Evolutionary conservation across 225 moss, liverwort and hornwort genomes (phyloP).

Genomic region (Rhytidiadelphus loreus): DNA sequence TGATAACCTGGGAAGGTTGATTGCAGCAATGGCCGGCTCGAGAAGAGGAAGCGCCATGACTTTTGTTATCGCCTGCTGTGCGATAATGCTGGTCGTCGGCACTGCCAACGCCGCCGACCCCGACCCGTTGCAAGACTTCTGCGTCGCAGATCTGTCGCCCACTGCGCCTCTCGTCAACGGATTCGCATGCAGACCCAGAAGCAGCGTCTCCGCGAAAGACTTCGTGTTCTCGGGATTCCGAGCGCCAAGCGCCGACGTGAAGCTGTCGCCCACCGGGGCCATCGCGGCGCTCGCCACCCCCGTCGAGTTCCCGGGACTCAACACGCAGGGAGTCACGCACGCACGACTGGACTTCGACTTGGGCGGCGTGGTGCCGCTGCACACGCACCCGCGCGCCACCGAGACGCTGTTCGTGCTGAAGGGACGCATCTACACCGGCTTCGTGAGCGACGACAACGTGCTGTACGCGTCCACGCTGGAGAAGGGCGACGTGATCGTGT

Average conservation of each 20-base stretch:
- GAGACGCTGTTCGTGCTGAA: no score
- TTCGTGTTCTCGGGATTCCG: background rate
- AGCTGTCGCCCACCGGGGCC: background rate
- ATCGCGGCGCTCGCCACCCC: background rate
- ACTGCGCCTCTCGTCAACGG: background rate
- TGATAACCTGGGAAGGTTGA: background rate
- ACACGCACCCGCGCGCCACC: slow-evolving; percentile 5
- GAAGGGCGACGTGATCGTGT: no score
- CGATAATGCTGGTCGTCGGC: background rate
- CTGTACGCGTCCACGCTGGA: no score
- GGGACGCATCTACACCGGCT: no score
- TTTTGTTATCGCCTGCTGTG: background rate
- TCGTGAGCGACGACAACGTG: no score
- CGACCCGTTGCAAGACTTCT: background rate
- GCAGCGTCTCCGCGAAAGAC: background rate
- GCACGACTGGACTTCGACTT: background rate
- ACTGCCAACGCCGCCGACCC: background rate
- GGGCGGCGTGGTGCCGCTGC: background rate
- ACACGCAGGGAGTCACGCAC: slow-evolving; percentile 1
- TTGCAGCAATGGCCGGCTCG: background rate
- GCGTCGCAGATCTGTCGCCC: background rate
- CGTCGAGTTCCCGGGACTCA: background rate
- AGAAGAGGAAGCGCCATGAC: background rate
- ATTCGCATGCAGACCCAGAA: background rate
- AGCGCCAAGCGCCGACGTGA: background rate